These are phyloP conservation scores for Kernera saxatilis DNA, from an alignment of 345 rosid species.

Conservation along the genomic window DNA sequence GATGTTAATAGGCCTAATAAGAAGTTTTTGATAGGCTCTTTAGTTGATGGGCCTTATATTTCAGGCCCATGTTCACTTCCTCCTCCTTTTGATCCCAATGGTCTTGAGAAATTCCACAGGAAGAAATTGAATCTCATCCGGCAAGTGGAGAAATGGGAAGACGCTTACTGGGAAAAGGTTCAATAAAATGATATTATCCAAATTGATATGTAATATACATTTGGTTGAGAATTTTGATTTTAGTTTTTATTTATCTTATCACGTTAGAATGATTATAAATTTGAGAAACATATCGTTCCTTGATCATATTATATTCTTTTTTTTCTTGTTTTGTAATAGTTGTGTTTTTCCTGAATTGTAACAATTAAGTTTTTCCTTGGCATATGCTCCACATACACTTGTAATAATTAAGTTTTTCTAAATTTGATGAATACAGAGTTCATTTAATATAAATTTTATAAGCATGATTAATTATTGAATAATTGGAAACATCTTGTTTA, in stretches of 20 bases:
- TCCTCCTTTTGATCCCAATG: slow-evolving; percentile 42
- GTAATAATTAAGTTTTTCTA: not conserved
- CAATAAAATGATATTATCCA: not conserved
- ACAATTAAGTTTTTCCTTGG: too few relatives aligned
- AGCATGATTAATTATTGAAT: not conserved
- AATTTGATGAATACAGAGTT: not conserved
- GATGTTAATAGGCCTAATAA: slow-evolving; percentile 34
- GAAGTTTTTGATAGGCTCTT: slow-evolving; percentile 50
- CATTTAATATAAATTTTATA: not conserved
- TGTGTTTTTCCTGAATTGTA: too few relatives aligned
- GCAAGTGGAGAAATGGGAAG: slow-evolving; percentile 63
- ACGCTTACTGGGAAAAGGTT: slow-evolving; percentile 35
- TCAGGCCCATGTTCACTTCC: slow-evolving; percentile 53
- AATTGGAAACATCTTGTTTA: not conserved
- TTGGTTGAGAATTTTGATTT: not conserved
- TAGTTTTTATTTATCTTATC: not conserved
- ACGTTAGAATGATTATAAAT: not conserved
- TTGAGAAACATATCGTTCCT: not conserved
- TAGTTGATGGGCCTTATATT: slow-evolving; percentile 42
- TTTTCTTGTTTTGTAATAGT: too few relatives aligned
- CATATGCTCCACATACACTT: not conserved
- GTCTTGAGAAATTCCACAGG: slow-evolving; percentile 25
- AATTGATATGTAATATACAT: not conserved
- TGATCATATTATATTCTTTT: too few relatives aligned
- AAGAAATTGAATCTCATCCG: slow-evolving; percentile 35